A percentile compares a stretch with the other conserved stretches of the same genome.
Conservation (phyloP, 768 basidiomycete genomes). For the Mycena sanguinolenta region DNA sequence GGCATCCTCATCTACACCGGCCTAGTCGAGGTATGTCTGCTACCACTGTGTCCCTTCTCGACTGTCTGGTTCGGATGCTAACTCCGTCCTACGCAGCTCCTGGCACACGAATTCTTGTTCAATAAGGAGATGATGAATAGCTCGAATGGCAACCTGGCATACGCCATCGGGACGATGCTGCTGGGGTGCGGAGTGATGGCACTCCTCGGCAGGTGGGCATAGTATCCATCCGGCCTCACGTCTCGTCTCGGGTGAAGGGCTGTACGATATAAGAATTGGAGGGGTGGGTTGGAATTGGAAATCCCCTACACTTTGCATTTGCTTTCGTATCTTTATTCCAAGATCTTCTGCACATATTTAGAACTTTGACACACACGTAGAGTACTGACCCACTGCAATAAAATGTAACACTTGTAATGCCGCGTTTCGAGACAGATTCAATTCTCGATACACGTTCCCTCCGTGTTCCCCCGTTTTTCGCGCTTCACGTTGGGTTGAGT, state of each 20-base stretch:
- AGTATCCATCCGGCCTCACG: no score
- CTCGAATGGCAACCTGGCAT: slow-evolving; percentile 72
- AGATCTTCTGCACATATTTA: background rate
- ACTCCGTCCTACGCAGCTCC: slow-evolving; percentile 61
- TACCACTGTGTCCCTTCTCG: background rate
- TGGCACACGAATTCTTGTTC: slow-evolving; percentile 97
- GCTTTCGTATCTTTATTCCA: slow-evolving; percentile 13
- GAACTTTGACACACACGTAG: background rate
- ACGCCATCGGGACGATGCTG: slow-evolving; percentile 81
- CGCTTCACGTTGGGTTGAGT: no score
- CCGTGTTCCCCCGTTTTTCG: no score
- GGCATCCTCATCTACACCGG: slow-evolving; percentile 94
- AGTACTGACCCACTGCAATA: background rate
- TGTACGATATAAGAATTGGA: slow-evolving; percentile 3
- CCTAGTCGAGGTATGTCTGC: slow-evolving; percentile 78
- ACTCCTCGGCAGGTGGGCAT: slow-evolving; percentile 92
- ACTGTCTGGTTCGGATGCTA: slow-evolving; percentile 2
- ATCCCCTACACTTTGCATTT: background rate
- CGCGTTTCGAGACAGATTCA: background rate
- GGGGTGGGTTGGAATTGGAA: background rate
- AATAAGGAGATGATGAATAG: slow-evolving; percentile 86
- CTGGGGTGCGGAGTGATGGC: slow-evolving; percentile 90
- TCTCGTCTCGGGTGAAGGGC: background rate
- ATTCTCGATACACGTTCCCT: background rate
- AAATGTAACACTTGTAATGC: no score